Base-by-base conservation (phyloP, 305 asterid genomes). In the Solanum hybrid region DNA sequence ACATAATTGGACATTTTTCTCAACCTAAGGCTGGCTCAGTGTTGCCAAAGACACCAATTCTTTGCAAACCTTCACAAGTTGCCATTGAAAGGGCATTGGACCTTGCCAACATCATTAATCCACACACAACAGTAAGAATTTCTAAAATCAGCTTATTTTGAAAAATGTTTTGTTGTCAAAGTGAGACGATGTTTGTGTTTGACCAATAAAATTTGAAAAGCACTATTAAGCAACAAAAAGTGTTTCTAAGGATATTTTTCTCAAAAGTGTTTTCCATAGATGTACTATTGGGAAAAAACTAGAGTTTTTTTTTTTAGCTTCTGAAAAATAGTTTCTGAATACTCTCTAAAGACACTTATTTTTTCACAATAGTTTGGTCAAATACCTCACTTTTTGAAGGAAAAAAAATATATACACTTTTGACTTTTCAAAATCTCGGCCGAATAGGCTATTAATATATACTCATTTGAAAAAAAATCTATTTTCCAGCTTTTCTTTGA, bases 1-100 rank as follows among this genome's bases (percentile, higher is more conserved):
- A 97, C 93, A 96, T 97, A 29, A 91, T 95, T 75, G 96, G 92
- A 27, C 96, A 97, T 91, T 97, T 95, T 90, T 90, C 95, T 88
- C 90, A 91, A 79, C 94, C 98, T 5, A 93, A 92, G 91, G 92
- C 93, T 51, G 92, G 79, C 6, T n/a, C 92, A 4, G 79, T 91
- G 71, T 93, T 96, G 91, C 99, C 99, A 3, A 95, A 95, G 89
- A 95, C 99, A 6, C 99, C 99, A 42, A 90, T 96, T 69, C 93
- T 95, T 36, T 97, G 99, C 90, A 97, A 96, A 89, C 99, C 99
- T 16, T 97, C 97, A 3, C 97, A 93, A 90, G 89, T 91, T 27
- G 97, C 99, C 69, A 95, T 95, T 20, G 97, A 94, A 87, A 88
- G 34, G 90, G 99, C 99, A 31, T 95, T 97, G 11, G 76, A 91